phyloP scores from a whole-genome alignment of 2,329 filamentous ascomycete genomes.

The Cyanodermella asteris region DNA sequence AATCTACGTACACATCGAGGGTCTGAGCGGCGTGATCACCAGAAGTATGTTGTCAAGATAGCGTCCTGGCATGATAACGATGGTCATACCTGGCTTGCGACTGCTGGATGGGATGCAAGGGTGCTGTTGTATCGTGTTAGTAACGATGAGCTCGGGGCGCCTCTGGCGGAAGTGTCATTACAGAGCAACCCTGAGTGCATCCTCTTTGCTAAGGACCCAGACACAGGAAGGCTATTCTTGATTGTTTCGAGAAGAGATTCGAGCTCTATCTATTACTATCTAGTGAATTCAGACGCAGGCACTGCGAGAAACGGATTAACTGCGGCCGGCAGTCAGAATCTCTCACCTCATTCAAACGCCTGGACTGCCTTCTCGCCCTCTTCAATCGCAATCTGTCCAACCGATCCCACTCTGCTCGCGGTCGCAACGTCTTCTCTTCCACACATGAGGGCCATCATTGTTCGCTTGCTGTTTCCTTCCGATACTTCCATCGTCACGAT shows the following conservation, averaged over 20 bases:
- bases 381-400: constrained; percentile 32
- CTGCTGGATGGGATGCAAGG: constrained; percentile 39
- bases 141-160: constrained; percentile 13
- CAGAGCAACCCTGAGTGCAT: constrained; percentile 36
- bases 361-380: constrained; percentile 42
- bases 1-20: constrained; percentile 16
- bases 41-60: constrained; percentile 36
- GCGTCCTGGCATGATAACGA: constrained; percentile 16
- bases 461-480: constrained; percentile 31
- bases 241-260: constrained; percentile 35
- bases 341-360: constrained; percentile 40
- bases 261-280: constrained; percentile 35
- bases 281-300: constrained; percentile 11
- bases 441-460: constrained; percentile 39
- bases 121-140: constrained; percentile 27
- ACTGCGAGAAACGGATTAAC: too few species aligned
- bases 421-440: constrained; percentile 38
- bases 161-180: constrained; percentile 22
- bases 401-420: constrained; percentile 31
- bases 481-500: constrained; percentile 6
- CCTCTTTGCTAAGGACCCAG: constrained; percentile 28
- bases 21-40: constrained; percentile 31
- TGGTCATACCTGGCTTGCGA: constrained; percentile 24
- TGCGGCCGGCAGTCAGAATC: constrained; percentile 30
- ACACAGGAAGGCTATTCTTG: constrained; percentile 25